Percentiles rank a stretch among this genome's conserved stretches.
These are phyloP conservation scores for Acacia melanoxylon DNA, from an alignment of 306 rosid species.

Conservation along the genomic window DNA sequence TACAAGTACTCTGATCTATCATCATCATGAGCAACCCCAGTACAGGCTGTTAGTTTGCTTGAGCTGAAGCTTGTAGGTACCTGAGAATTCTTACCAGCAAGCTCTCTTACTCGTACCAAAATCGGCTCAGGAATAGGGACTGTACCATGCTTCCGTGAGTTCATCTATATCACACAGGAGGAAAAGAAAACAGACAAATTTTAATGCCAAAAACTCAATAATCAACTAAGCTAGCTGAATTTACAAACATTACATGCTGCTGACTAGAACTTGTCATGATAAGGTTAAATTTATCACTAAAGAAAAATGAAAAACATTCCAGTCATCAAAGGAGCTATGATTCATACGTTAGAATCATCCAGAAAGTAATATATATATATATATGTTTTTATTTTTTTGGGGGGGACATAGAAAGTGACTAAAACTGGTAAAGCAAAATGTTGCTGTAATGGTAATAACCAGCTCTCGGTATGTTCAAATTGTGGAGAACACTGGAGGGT, in stretches of 20 bases:
- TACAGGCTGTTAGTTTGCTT: conserved; percentile 47
- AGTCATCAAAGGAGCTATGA: not conserved
- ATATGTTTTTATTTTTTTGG: not conserved
- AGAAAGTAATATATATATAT: not conserved
- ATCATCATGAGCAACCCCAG: conserved; percentile 44
- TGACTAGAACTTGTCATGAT: not conserved
- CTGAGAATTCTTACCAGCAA: conserved; percentile 82
- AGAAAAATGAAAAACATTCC: not conserved
- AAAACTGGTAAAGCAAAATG: not conserved
- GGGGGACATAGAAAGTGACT: not conserved
- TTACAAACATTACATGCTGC: not conserved
- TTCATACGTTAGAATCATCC: not conserved
- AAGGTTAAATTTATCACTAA: not conserved
- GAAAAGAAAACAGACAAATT: not conserved
- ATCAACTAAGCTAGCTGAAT: conserved; percentile 19
- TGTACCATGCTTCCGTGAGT: conserved; percentile 74
- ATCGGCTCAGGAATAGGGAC: conserved; percentile 76
- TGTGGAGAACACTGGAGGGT: not conserved
- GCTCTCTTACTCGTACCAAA: conserved; percentile 78
- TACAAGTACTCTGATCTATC: conserved; percentile 66
- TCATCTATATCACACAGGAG: conserved; percentile 51
- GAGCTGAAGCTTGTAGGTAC: conserved; percentile 58
- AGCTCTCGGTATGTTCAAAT: not conserved
- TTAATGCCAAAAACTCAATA: not conserved
- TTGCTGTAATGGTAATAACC: not conserved